Conservation (phyloP, 768 basidiomycete genomes). For the Suillus weaverae region DNA sequence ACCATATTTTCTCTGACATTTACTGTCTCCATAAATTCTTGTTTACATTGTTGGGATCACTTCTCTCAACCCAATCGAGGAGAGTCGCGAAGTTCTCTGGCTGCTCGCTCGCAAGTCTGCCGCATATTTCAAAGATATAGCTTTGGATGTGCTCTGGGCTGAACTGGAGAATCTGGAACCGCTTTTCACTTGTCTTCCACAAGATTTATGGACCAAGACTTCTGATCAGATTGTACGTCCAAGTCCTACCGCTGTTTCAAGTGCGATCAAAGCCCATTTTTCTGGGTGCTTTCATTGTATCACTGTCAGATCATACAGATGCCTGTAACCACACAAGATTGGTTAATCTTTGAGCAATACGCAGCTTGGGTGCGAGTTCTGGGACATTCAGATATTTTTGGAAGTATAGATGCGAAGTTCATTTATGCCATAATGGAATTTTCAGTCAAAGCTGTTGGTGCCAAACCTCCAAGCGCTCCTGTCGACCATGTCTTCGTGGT, state of each 20-base stretch:
- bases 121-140: conserved; percentile 18
- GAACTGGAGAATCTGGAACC: conserved; percentile 8
- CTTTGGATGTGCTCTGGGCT: conserved; percentile 16
- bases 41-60: not conserved
- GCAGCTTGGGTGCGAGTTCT: not conserved
- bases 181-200: not conserved
- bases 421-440: not conserved
- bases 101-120: conserved; percentile 5
- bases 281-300: not conserved
- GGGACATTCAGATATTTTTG: not conserved
- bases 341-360: not conserved
- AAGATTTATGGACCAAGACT: not conserved
- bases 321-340: not conserved
- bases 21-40: not conserved
- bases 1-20: not conserved
- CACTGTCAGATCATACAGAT: not conserved
- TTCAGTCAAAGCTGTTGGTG: not conserved
- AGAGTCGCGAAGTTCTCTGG: not conserved
- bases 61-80: not conserved
- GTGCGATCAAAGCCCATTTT: not conserved
- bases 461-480: not conserved
- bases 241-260: not conserved
- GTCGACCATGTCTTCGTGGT: not conserved
- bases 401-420: not conserved
- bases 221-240: not conserved